phyloP scores from a whole-genome alignment of 2,329 filamentous ascomycete species.

The Celoporthe dispersa region DNA sequence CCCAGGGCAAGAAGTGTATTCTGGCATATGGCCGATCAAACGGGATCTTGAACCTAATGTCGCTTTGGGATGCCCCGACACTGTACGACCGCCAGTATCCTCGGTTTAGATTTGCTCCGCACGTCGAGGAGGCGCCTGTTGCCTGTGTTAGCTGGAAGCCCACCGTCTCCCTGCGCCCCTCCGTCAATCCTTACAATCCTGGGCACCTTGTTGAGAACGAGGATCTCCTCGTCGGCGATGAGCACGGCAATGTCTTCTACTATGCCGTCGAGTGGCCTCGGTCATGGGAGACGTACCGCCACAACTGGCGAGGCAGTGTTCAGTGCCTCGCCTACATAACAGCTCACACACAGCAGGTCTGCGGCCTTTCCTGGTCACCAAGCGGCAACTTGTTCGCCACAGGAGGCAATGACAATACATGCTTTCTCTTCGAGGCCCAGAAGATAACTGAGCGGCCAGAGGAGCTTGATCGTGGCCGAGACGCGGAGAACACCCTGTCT shows the following conservation, averaged over 20 bases:
- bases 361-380: slow-evolving; percentile 85
- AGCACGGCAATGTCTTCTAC: slow-evolving; percentile 80
- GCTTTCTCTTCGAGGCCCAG: slow-evolving; percentile 76
- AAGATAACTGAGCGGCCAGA: slow-evolving; percentile 48
- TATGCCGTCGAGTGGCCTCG: slow-evolving; percentile 88
- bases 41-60: slow-evolving; percentile 77
- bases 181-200: slow-evolving; percentile 52
- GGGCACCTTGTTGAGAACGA: slow-evolving; percentile 68
- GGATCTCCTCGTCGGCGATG: slow-evolving; percentile 85
- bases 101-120: slow-evolving; percentile 76
- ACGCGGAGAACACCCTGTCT: slow-evolving; percentile 17
- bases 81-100: slow-evolving; percentile 29
- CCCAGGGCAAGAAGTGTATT: slow-evolving; percentile 74
- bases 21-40: slow-evolving; percentile 83
- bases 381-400: slow-evolving; percentile 80
- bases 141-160: slow-evolving; percentile 85
- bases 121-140: slow-evolving; percentile 58
- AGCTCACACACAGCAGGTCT: slow-evolving; percentile 87
- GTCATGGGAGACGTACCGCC: slow-evolving; percentile 62
- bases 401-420: slow-evolving; percentile 90
- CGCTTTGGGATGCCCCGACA: slow-evolving; percentile 61
- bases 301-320: slow-evolving; percentile 78
- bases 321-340: slow-evolving; percentile 76
- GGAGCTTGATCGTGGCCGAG: slow-evolving; percentile 5
- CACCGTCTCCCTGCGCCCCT: slow-evolving; percentile 55